Percentiles rank a stretch among this genome's conserved stretches.
These are phyloP conservation scores for Mycena polygramma DNA, from an alignment of 768 basidiomycete genomes.

Conservation along the genomic window DNA sequence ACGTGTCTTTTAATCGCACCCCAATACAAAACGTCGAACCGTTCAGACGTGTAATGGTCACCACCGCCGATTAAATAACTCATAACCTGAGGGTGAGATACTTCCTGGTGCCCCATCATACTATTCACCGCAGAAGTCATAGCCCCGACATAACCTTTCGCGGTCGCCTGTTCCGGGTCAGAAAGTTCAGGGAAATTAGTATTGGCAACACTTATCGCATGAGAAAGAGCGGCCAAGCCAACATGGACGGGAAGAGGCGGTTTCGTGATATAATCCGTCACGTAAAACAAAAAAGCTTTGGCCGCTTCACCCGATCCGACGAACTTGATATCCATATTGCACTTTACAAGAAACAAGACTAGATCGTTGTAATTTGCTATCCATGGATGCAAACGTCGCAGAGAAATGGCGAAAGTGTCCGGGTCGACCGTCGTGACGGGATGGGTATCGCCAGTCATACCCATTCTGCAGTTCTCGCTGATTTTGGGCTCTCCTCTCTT, in stretches of 20 bases:
- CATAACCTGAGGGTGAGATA: slow-evolving; percentile 20
- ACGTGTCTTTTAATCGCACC: no score
- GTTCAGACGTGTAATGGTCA: neutral
- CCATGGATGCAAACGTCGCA: neutral
- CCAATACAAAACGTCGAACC: neutral
- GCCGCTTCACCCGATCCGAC: slow-evolving; percentile 50
- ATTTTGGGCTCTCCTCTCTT: neutral
- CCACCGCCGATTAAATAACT: slow-evolving; percentile 13
- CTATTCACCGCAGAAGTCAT: slow-evolving; percentile 15
- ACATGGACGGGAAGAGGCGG: slow-evolving; percentile 38
- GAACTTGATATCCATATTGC: slow-evolving; percentile 44
- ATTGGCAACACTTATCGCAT: slow-evolving; percentile 22
- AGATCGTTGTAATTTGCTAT: slow-evolving; percentile 25
- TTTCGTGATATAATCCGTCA: slow-evolving; percentile 57
- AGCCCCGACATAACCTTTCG: neutral
- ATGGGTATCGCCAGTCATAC: neutral
- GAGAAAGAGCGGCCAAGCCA: slow-evolving; percentile 27
- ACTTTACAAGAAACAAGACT: neutral
- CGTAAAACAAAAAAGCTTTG: slow-evolving; percentile 49
- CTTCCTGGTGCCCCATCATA: slow-evolving; percentile 6
- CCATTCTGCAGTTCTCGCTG: neutral
- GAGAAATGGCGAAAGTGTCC: slow-evolving; percentile 32
- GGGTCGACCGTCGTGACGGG: neutral
- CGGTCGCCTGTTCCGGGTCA: neutral
- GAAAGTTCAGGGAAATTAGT: neutral